Evolutionary conservation across 139 green algal genomes (phyloP), one percentile per base, ranked within the genome.

Genomic region (Zygnema circumcarinatum): DNA sequence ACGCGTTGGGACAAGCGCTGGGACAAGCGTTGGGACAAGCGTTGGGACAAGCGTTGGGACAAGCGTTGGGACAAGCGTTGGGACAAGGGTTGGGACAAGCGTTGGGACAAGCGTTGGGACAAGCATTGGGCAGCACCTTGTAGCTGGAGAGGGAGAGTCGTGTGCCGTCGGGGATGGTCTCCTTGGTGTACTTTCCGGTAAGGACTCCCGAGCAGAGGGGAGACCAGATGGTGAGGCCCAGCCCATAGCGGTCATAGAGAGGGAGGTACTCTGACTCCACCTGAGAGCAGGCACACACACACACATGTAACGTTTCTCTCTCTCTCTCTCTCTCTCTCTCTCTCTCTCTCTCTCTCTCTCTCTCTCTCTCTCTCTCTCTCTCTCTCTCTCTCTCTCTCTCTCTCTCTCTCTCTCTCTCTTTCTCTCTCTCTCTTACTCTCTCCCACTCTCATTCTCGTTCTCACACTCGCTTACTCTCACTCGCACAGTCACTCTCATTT

Each of bases 111-210:
- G n/a, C n/a, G n/a, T n/a, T n/a, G n/a, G n/a, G n/a, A n/a, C n/a
- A n/a, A n/a, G n/a, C 7, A 78, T 62, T 62, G 7, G 11, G 16
- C 69, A 41, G 7, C 38, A 94, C 94, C 93, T 97, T 95, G 91
- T 96, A 96, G 7, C 79, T 68, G 2, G 93, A 90, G 41, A 96
- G 29, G 1, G 91, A 76, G 31, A 98, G 91, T 38, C 95, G 93
- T 67, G 76, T 94, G 67, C 92, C 95, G 29, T 85, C 78, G 0
- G 95, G 95, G 1, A 96, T 81, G 32, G 87, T 80, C 40, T 88
- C 92, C 83, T 88, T 86, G 16, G 68, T 87, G 93, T 98, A 98
- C 87, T 98, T 98, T 74, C 95, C 95, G 7, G 92, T 97, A 1
- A 98, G 90, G 38, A 98, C 56, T 32, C 95, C 95, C 1, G 89